Percentiles rank a stretch among this genome's conserved stretches.
phyloP scores from a whole-genome alignment of 2,329 filamentous ascomycete species.

The Paracoccidioides lutzii region DNA sequence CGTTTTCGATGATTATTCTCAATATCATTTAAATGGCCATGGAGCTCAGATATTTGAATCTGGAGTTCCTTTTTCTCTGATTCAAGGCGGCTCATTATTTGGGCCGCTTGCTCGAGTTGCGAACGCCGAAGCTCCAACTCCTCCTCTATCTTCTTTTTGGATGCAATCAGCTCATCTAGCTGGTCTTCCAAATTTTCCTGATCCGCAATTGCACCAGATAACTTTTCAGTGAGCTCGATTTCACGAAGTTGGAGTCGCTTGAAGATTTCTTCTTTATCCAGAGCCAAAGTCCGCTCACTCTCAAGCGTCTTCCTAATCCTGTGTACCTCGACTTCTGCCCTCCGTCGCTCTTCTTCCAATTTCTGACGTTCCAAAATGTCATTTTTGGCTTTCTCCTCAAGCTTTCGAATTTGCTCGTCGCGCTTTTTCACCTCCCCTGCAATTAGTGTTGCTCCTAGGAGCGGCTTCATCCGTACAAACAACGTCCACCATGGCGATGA shows the following conservation, averaged over 20 bases:
- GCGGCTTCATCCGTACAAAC: slow-evolving; percentile 85
- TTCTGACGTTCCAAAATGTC: slow-evolving; percentile 63
- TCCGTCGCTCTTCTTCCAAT: slow-evolving; percentile 81
- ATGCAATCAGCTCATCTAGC: slow-evolving; percentile 72
- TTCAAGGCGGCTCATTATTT: slow-evolving; percentile 75
- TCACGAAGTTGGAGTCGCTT: slow-evolving; percentile 89
- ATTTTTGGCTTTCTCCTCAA: slow-evolving; percentile 70
- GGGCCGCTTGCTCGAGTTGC: slow-evolving; percentile 83
- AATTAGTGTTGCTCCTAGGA: slow-evolving; percentile 82
- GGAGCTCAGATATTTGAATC: slow-evolving; percentile 53
- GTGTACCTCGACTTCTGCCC: slow-evolving; percentile 74
- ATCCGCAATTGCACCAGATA: slow-evolving; percentile 82
- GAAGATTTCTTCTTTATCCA: slow-evolving; percentile 99
- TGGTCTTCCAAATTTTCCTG: slow-evolving; percentile 91
- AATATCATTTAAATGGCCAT: slow-evolving; percentile 57
- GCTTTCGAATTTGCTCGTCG: slow-evolving; percentile 79
- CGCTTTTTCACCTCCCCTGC: slow-evolving; percentile 88
- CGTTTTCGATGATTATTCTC: slow-evolving; percentile 58
- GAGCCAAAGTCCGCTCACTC: slow-evolving; percentile 82
- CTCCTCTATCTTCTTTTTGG: slow-evolving; percentile 78
- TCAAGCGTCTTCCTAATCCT: slow-evolving; percentile 88
- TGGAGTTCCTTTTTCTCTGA: slow-evolving; percentile 68
- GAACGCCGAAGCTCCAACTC: slow-evolving; percentile 65
- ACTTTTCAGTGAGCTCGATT: slow-evolving; percentile 79
- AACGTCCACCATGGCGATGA: slow-evolving; percentile 97